Percentiles rank a stretch among this genome's conserved stretches.
These are phyloP conservation scores for Cenchrus americanus DNA, from an alignment of 176 grass and related monocot genomes.

Conservation along the genomic window DNA sequence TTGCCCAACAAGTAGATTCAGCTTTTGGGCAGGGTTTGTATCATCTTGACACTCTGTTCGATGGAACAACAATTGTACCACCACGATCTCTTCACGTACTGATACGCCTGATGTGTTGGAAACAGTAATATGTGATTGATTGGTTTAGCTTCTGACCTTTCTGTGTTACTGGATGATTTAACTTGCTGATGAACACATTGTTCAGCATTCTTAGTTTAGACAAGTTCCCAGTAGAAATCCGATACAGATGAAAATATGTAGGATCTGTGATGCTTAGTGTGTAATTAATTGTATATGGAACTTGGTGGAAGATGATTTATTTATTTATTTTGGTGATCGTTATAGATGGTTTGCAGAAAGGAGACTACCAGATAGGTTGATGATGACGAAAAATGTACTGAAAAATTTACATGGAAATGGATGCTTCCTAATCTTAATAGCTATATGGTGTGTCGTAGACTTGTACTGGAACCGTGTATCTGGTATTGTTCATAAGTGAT, in stretches of 20 bases:
- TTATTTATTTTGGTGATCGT: too few relatives aligned
- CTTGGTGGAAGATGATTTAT: background rate
- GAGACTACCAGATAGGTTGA: background rate
- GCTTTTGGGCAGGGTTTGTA: slow-evolving; percentile 31
- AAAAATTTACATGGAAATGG: background rate
- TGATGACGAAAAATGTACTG: background rate
- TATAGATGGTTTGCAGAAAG: too few relatives aligned
- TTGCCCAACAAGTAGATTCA: slow-evolving; percentile 38
- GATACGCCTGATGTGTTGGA: slow-evolving; percentile 31
- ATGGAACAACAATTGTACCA: slow-evolving; percentile 38
- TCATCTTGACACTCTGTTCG: slow-evolving; percentile 36
- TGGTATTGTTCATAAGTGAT: too few relatives aligned
- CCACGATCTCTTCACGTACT: background rate
- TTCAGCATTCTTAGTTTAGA: too few relatives aligned
- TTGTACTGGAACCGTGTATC: background rate
- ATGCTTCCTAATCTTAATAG: background rate
- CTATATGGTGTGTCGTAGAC: background rate
- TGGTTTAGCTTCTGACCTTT: background rate
- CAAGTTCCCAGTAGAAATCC: background rate
- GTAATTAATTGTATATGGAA: background rate
- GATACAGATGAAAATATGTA: background rate
- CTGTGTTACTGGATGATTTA: slow-evolving; percentile 6
- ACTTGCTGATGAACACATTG: background rate
- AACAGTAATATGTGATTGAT: slow-evolving; percentile 17
- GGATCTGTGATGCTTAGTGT: background rate